Base-by-base conservation (phyloP, 345 rosid genomes). In the Capsella bursapastoris region DNA sequence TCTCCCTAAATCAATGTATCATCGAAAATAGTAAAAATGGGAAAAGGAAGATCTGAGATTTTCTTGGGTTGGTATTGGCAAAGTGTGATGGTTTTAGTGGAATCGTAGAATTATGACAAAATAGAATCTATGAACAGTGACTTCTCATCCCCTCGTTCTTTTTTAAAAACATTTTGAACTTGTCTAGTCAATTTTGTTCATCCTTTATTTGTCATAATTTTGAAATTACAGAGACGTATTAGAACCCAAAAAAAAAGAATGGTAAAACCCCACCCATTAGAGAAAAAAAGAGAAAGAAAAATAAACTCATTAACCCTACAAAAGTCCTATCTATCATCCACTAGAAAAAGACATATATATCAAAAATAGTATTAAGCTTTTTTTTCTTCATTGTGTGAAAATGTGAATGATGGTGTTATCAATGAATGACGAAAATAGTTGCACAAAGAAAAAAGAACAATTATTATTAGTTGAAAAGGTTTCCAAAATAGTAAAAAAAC, bases 51-150 rank as follows among this genome's bases (percentile, higher is more conserved):
- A 59, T 77, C 48, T 37, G 48, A 11, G 13, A 16, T 37, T 40
- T 40, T 76, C 57, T 57, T 55, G 70, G 59, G 75, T 53, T 60
- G 35, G 45, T 56, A 61, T 61, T 7, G 38, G 64, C 48, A 61
- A 22, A 75, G 50, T 61, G 63, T 41, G 48, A 59, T 75, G 72
- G 58, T 51, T 41, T 44, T 62, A 76, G 62, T 38, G 73, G 34
- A 32, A 35, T 49, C 14, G 28, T 63, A 5, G 35, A 41, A 51
- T 52, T 72, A 29, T 10, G 45, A 52, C 61, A 62, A 40, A 61
- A 5, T 8, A 53, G 59, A 55, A 55, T 31, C 55, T 45, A 45
- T 14, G 4, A 57, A 74, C 52, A 11, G 61, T 74, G 53, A 22
- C 37, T 73, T 61, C 37, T 65, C 66, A 7, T 66, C 72, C 52